These are phyloP conservation scores for Myxozyma sirexii DNA, from an alignment of 805 yeast species.

Conservation along the genomic window DNA sequence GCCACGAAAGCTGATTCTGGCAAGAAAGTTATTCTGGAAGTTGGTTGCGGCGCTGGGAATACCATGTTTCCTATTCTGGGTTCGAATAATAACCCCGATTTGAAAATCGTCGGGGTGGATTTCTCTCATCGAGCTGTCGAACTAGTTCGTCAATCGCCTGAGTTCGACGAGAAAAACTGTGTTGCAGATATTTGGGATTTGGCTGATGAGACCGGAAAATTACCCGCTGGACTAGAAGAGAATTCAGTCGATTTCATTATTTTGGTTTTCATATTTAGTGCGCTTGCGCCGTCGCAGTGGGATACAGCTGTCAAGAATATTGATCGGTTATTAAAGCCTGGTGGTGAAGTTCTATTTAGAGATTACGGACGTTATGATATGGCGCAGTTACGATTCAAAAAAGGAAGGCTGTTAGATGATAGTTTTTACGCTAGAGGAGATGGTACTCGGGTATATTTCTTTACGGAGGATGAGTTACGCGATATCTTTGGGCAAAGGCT, in stretches of 20 bases:
- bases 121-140: slow-evolving; percentile 89
- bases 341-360: slow-evolving; percentile 84
- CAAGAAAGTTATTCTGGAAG: slow-evolving; percentile 76
- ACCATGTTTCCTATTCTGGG: slow-evolving; percentile 88
- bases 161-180: slow-evolving; percentile 57
- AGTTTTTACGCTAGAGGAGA: slow-evolving; percentile 97
- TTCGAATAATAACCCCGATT: slow-evolving; percentile 77
- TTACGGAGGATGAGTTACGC: slow-evolving; percentile 88
- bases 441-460: slow-evolving; percentile 96
- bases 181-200: slow-evolving; percentile 95
- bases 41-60: slow-evolving; percentile 98
- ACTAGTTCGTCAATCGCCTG: slow-evolving; percentile 65
- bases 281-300: slow-evolving; percentile 93
- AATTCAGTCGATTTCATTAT: slow-evolving; percentile 87
- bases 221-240: slow-evolving; percentile 85
- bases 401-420: slow-evolving; percentile 81
- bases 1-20: slow-evolving; percentile 74
- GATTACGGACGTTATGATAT: slow-evolving; percentile 96
- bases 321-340: slow-evolving; percentile 78
- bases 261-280: slow-evolving; percentile 94
- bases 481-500: slow-evolving; percentile 69
- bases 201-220: slow-evolving; percentile 66
- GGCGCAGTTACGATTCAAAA: slow-evolving; percentile 92
- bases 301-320: slow-evolving; percentile 72
- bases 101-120: slow-evolving; percentile 82